Evolutionary conservation across 208 protist genomes (phyloP), one percentile per base, ranked within the genome.

Genomic region (Acanthamoeba castellanii): DNA sequence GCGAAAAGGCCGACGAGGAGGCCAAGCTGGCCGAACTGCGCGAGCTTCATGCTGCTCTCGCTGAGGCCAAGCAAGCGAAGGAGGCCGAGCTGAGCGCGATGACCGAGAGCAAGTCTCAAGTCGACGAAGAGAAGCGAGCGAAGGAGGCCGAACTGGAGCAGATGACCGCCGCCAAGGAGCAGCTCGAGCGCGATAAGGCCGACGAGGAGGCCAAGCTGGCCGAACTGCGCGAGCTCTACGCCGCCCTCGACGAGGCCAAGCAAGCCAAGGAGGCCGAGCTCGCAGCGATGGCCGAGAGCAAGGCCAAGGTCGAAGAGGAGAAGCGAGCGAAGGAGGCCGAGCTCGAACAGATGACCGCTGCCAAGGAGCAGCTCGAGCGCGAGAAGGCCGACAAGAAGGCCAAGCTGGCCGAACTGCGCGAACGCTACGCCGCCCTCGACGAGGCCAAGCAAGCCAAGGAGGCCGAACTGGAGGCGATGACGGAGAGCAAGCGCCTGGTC

Each of bases 331-430:
- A 59, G 57, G 87, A 70, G 84, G 34, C 11, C 27, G 84, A 91
- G 52, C 30, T 91, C 0, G 50, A 61, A 27, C 42, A 34, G 30
- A 14, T 91, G 18, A 16, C 18, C 42, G 68, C 42, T 9, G 42
- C 52, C 57, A 92, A 92, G 61, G 85, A 92, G 85, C 25, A 25
- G 55, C 7, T 70, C 57, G 85, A 92, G 61, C 34, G 11, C 25
- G 55, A 92, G 34, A 92, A 92, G 85, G 42, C 55, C 6, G 30
- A 78, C 37, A 78, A 66, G 59, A 66, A 66, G 59, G 59, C 22
- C 59, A 66, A 66, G 59, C 59, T 66, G 22, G 59, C 25, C 59
- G 25, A 66, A 9, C 59, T 66, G 59, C 59, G 37, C 16, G 55
- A 13, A n/a, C 22, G 4, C 59, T 27, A 92, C 30, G 61, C 85